Conservation (phyloP, 139 green algal species). For the Tetraselmis striata region DNA sequence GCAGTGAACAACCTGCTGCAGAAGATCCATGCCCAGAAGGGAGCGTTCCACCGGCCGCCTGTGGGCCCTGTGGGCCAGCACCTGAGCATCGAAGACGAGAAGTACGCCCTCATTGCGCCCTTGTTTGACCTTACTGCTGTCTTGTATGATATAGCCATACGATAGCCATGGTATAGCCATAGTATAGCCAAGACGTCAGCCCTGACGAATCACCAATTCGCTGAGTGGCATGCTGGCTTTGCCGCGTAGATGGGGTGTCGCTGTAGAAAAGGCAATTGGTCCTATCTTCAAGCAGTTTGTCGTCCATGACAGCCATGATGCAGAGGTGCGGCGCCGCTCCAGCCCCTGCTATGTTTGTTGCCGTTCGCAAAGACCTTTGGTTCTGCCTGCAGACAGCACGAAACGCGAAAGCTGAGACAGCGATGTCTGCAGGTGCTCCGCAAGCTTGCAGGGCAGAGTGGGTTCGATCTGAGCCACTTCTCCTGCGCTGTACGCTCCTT, state of each 20-base stretch:
- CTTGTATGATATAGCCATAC: no score
- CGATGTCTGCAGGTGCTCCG: constrained; percentile 17
- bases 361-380: no score
- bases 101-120: no score
- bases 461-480: neutral
- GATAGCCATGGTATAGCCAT: no score
- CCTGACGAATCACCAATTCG: no score
- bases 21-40: constrained; percentile 2
- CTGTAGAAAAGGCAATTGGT: neutral
- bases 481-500: constrained; percentile 24
- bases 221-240: no score
- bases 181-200: no score
- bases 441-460: constrained; percentile 2
- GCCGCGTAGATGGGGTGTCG: neutral
- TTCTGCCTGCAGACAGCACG: no score
- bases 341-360: no score
- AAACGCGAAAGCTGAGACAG: no score
- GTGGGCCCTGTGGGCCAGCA: constrained; percentile 32
- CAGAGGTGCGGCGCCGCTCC: neutral
- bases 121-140: no score
- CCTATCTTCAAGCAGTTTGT: neutral
- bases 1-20: constrained; percentile 2
- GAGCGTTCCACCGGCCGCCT: constrained; percentile 25
- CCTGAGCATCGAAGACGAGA: constrained; percentile 24
- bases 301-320: neutral